Evolutionary conservation across 164 flowering plant species (phyloP).

Genomic region (Liriodendron chinense): DNA sequence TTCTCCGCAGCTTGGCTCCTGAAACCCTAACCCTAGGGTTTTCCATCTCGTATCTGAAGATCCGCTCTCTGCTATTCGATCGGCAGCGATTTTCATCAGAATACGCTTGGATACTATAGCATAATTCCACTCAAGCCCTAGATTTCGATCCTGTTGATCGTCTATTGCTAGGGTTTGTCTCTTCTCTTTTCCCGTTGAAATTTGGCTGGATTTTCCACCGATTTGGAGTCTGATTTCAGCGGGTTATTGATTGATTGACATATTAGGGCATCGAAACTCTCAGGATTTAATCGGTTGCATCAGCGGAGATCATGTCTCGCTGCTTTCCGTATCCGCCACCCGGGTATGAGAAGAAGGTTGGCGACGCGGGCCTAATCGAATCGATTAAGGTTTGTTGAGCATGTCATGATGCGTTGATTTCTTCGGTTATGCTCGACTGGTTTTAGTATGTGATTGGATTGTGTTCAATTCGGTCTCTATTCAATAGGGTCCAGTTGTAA

Average conservation of each 20-base stretch:
- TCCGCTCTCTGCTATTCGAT: background rate
- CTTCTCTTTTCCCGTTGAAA: background rate
- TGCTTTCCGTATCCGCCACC: conserved; percentile 54
- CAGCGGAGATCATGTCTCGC: conserved; percentile 34
- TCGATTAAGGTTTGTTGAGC: conserved; percentile 56
- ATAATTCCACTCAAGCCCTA: no score
- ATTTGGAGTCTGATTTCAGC: background rate
- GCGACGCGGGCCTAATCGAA: conserved; percentile 38
- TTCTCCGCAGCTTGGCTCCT: background rate
- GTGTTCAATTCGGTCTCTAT: background rate
- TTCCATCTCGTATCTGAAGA: background rate
- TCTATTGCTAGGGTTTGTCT: no score
- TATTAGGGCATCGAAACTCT: background rate
- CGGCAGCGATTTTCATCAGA: no score
- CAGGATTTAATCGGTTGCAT: background rate
- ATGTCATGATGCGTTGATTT: conserved; percentile 11
- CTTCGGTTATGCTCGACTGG: conserved; percentile 18
- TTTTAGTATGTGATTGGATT: conserved; percentile 3
- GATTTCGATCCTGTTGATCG: no score
- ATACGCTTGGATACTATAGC: no score
- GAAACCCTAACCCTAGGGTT: background rate
- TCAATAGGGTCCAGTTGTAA: background rate
- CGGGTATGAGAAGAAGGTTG: conserved; percentile 27
- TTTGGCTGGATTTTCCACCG: background rate
- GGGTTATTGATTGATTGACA: background rate